Percentiles rank a stretch among this genome's conserved stretches.
phyloP scores from a whole-genome alignment of 2,329 filamentous ascomycete species.

The Madurella fahalii region DNA sequence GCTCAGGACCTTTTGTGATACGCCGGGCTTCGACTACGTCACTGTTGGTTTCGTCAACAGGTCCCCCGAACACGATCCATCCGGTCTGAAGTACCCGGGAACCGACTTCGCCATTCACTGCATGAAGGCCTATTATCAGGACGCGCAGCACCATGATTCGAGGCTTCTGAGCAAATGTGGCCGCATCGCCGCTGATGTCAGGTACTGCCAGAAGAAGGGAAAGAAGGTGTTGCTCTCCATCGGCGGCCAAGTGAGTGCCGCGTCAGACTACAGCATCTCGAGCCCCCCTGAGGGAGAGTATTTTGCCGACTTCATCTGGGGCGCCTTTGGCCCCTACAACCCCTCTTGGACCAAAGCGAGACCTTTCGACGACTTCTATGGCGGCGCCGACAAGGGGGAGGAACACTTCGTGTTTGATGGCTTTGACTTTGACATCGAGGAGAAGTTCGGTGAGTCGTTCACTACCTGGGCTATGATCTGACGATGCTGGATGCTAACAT shows the following conservation, averaged over 20 bases:
- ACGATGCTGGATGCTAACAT: slow-evolving; percentile 1
- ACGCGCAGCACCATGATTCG: slow-evolving; percentile 27
- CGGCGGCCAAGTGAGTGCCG: slow-evolving; percentile 44
- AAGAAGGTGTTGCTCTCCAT: slow-evolving; percentile 64
- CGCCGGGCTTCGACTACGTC: slow-evolving; percentile 36
- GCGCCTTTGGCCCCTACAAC: slow-evolving; percentile 36
- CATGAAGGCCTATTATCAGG: slow-evolving; percentile 29
- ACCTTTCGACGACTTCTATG: slow-evolving; percentile 39
- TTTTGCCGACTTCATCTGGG: slow-evolving; percentile 38
- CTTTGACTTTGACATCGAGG: slow-evolving; percentile 50
- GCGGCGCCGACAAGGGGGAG: slow-evolving; percentile 5
- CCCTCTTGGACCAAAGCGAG: slow-evolving; percentile 31
- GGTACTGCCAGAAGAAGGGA: slow-evolving; percentile 50
- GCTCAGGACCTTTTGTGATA: slow-evolving; percentile 31
- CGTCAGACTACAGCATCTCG: slow-evolving; percentile 35
- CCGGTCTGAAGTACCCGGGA: slow-evolving; percentile 31
- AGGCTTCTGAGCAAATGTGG: slow-evolving; percentile 33
- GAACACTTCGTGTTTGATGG: slow-evolving; percentile 44
- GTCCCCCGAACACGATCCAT: slow-evolving; percentile 36
- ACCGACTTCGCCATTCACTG: slow-evolving; percentile 40
- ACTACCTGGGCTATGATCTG: background rate
- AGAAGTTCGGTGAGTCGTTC: slow-evolving; percentile 21
- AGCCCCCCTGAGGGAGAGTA: slow-evolving; percentile 27
- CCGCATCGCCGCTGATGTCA: slow-evolving; percentile 33
- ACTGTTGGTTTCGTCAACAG: slow-evolving; percentile 39